Base-by-base conservation (phyloP, 2,329 filamentous ascomycete genomes). In the Colletotrichum sp. region DNA sequence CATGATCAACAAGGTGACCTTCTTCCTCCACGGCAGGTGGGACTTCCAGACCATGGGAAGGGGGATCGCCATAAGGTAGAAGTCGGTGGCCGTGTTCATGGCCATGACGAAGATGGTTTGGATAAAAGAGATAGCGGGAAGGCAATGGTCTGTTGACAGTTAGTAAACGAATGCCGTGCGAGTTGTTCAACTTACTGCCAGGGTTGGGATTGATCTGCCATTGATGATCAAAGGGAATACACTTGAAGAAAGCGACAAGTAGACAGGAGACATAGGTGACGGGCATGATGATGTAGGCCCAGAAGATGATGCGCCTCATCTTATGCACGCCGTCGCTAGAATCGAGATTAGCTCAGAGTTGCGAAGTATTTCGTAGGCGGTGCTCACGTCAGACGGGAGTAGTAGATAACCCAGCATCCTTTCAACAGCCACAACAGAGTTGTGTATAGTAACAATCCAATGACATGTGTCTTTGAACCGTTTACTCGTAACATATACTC, bases 381-480 rank as follows among this genome's bases (percentile, higher is more conserved):
- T 18, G 72, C 82, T 28, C 78, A 89, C 81, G 88, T 89, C 30
- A 91, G 81, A 69, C 90, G 84, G 10, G 85, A 84, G 79, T 90
- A 91, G 79, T 89, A 91, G 57, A 89, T 82, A 6, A 87, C 84
- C 84, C 90, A 87, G 77, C 88, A 90, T 3, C 83, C 80, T 79
- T 91, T 91, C 77, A 91, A 78, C 7, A 87, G 75, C 90, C 90
- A 91, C 2, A 91, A 75, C 1, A 90, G 79, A 0, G 87, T 82
- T 0, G 87, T 86, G 66, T 91, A 91, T 24, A 88, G 80, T 4
- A 85, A 84, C 86, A 89, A 90, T 4, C 89, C 89, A 1, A 88
- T 80, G 8, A 91, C 81, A 59, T 91, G 89, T 0, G 88, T 87
- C 79, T 90, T 90, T 15, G 89, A 90, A 0, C 89, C 90, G 6